Evolutionary conservation across 345 rosid species (phyloP).

Genomic region (Lepidium didymum): DNA sequence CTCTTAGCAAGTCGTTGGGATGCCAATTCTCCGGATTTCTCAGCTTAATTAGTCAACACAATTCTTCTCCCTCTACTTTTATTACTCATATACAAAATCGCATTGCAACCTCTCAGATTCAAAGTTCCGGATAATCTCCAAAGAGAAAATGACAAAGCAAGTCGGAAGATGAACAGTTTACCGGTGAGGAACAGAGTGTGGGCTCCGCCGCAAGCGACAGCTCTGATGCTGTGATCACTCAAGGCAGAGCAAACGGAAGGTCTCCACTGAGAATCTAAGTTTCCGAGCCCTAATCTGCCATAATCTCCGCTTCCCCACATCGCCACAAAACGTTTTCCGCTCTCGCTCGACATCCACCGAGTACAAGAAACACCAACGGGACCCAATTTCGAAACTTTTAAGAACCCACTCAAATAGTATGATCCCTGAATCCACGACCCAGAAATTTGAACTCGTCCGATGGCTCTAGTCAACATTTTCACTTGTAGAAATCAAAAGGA

Average conservation of each 20-base stretch:
- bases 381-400: neutral
- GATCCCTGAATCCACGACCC: neutral
- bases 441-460: conserved; percentile 15
- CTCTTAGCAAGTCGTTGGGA: neutral
- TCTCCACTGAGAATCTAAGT: conserved; percentile 61
- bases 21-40: neutral
- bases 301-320: conserved; percentile 92
- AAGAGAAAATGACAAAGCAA: neutral
- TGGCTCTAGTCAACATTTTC: conserved; percentile 23
- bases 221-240: conserved; percentile 35
- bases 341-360: conserved; percentile 20
- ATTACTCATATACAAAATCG: neutral
- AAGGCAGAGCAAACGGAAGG: conserved; percentile 50
- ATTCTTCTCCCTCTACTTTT: neutral
- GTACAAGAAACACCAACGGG: neutral
- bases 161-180: conserved; percentile 4
- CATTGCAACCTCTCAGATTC: neutral
- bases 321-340: conserved; percentile 47
- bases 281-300: conserved; percentile 72
- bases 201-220: conserved; percentile 92
- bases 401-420: neutral
- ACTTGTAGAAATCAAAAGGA: neutral
- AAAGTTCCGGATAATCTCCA: neutral
- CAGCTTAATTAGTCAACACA: neutral
- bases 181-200: conserved; percentile 94